These are phyloP conservation scores for Colletotrichum noveboracense DNA, from an alignment of 2,329 filamentous ascomycete genomes.

Conservation along the genomic window DNA sequence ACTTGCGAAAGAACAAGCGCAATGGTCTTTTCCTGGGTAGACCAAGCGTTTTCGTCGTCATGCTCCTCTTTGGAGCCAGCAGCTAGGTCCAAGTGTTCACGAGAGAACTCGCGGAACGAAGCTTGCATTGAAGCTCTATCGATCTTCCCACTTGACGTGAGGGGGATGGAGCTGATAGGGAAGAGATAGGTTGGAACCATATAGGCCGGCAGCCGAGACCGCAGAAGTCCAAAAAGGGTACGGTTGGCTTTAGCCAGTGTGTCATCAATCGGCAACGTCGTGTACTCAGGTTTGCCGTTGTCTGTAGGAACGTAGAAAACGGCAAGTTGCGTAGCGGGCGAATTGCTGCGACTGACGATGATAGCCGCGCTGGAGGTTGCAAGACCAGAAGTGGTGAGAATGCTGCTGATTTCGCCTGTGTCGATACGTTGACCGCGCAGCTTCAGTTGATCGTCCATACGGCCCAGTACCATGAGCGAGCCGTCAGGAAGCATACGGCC, in stretches of 20 bases:
- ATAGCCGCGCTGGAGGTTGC: slow-evolving; percentile 71
- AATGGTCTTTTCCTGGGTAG: slow-evolving; percentile 60
- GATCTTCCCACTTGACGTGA: slow-evolving; percentile 77
- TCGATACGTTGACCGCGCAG: slow-evolving; percentile 82
- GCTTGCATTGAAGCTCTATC: slow-evolving; percentile 61
- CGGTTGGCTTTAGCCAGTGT: slow-evolving; percentile 39
- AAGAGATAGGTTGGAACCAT: slow-evolving; percentile 81
- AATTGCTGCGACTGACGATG: slow-evolving; percentile 49
- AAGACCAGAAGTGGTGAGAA: slow-evolving; percentile 55
- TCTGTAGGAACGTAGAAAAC: slow-evolving; percentile 69
- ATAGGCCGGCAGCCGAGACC: slow-evolving; percentile 68
- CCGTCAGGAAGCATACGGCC: slow-evolving; percentile 81
- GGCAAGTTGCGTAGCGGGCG: slow-evolving; percentile 59
- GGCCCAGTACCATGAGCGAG: slow-evolving; percentile 73
- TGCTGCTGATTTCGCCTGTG: slow-evolving; percentile 74
- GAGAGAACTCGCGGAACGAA: slow-evolving; percentile 51
- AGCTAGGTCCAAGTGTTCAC: slow-evolving; percentile 46
- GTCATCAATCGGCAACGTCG: slow-evolving; percentile 40
- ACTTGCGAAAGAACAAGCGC: slow-evolving; percentile 57
- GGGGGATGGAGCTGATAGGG: slow-evolving; percentile 71
- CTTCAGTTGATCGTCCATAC: slow-evolving; percentile 82
- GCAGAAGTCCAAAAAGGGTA: slow-evolving; percentile 59
- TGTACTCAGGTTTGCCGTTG: neutral
- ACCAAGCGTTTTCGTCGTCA: slow-evolving; percentile 46
- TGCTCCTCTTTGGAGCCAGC: slow-evolving; percentile 34